A percentile compares a stretch with the other conserved stretches of the same genome.
These are phyloP conservation scores for Nemania sp. DNA, from an alignment of 2,329 filamentous ascomycete species.

Conservation along the genomic window DNA sequence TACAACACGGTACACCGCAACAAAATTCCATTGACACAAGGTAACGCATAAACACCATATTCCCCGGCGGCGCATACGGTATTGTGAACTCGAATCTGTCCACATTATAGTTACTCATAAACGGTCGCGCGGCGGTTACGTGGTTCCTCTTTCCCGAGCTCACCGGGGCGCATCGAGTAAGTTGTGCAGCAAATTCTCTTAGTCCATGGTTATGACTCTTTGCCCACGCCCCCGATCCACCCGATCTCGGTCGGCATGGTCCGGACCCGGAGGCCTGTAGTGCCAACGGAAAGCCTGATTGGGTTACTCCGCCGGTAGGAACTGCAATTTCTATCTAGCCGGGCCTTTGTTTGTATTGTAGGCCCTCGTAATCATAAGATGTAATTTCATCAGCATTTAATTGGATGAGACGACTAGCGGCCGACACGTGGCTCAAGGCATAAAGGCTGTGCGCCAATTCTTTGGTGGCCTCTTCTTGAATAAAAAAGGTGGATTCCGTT, in stretches of 20 bases:
- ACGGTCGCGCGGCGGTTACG: not conserved
- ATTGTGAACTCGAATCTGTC: not conserved
- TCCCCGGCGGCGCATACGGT: not conserved
- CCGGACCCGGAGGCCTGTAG: conserved; percentile 32
- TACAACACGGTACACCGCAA: no score
- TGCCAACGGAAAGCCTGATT: conserved; percentile 29
- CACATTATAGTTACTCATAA: conserved; percentile 9
- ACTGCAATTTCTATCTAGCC: conserved; percentile 4
- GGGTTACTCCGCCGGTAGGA: conserved; percentile 18
- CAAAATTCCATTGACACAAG: not conserved
- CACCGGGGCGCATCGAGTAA: not conserved
- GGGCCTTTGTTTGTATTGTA: not conserved
- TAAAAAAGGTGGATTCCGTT: not conserved
- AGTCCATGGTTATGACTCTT: conserved; percentile 31
- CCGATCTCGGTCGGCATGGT: conserved; percentile 32
- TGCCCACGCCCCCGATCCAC: conserved; percentile 23
- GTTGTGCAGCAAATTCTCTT: conserved; percentile 8
- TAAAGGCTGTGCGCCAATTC: conserved; percentile 7
- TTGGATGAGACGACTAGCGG: conserved; percentile 4
- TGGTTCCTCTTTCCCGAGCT: conserved; percentile 8
- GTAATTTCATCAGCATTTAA: not conserved
- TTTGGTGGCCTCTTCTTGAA: not conserved
- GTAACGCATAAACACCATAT: not conserved
- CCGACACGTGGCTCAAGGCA: conserved; percentile 23
- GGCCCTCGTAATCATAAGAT: not conserved